These are phyloP conservation scores for Vigna mungo DNA, from an alignment of 306 rosid genomes.

Conservation along the genomic window DNA sequence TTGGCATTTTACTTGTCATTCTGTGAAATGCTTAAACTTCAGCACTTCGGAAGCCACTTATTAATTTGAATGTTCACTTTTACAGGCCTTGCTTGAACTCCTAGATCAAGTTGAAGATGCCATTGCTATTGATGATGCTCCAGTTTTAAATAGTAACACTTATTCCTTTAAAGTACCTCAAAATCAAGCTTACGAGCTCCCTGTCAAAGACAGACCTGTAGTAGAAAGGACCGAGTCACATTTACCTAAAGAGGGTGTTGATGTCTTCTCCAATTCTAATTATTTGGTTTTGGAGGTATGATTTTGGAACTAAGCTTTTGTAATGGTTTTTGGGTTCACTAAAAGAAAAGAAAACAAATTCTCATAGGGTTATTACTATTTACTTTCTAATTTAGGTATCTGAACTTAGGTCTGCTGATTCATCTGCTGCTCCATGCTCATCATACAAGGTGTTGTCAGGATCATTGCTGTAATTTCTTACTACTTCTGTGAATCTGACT, in stretches of 20 bases:
- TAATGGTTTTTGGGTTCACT: constrained; percentile 26
- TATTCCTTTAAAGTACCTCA: constrained; percentile 47
- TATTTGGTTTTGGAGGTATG: constrained; percentile 94
- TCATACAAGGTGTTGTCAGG: constrained; percentile 71
- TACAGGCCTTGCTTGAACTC: constrained; percentile 90
- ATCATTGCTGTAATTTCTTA: constrained; percentile 27
- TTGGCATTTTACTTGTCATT: constrained; percentile 28
- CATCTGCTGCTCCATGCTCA: constrained; percentile 56
- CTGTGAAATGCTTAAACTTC: constrained; percentile 15
- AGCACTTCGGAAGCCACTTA: constrained; percentile 19
- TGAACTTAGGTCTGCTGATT: constrained; percentile 57
- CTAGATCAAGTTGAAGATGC: constrained; percentile 96
- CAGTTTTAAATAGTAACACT: constrained; percentile 45
- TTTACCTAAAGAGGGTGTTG: constrained; percentile 29
- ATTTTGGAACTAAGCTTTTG: constrained; percentile 30
- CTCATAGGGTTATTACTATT: constrained; percentile 38
- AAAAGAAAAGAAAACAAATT: background rate
- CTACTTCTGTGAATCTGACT: constrained; percentile 26
- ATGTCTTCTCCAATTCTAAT: constrained; percentile 46
- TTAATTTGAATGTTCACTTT: constrained; percentile 37
- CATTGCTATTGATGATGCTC: constrained; percentile 68
- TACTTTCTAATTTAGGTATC: constrained; percentile 62
- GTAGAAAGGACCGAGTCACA: constrained; percentile 39
- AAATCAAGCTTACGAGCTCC: constrained; percentile 47
- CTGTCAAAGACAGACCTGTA: constrained; percentile 47